phyloP scores from a whole-genome alignment of 331 rosid species.

The Pyracantha coccinea region DNA sequence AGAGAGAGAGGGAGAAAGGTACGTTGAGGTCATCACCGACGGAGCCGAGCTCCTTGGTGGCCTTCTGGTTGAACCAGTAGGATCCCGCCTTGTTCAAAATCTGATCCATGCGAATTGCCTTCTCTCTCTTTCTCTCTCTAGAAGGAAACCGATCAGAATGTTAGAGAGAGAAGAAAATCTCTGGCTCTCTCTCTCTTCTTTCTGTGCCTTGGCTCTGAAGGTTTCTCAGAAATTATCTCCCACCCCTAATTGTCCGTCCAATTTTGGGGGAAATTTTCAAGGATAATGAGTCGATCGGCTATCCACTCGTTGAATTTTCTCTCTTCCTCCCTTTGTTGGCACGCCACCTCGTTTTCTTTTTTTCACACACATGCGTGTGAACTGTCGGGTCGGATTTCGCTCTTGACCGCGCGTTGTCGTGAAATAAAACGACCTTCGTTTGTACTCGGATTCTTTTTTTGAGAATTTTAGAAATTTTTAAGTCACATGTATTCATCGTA shows the following conservation, averaged over 20 bases:
- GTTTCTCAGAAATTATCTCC: background rate
- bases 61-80: constrained; percentile 75
- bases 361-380: no score
- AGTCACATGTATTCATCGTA: no score
- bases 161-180: background rate
- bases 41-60: constrained; percentile 62
- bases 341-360: background rate
- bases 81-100: constrained; percentile 77
- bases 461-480: no score
- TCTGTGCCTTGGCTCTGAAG: background rate
- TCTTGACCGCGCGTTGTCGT: no score
- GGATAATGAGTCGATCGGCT: background rate
- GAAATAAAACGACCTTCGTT: no score
- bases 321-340: background rate
- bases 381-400: no score
- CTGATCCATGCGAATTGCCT: constrained; percentile 50
- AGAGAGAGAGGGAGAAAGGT: constrained; percentile 2
- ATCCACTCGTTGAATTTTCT: background rate
- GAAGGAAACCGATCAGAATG: background rate
- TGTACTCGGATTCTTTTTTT: no score
- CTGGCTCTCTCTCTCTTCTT: background rate
- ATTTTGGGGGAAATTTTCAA: background rate
- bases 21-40: constrained; percentile 79
- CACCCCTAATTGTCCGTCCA: background rate
- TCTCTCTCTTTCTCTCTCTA: background rate